A percentile compares a stretch with the other conserved stretches of the same genome.
phyloP scores from a whole-genome alignment of 1,284 basidiomycete species.

The Stygiomarasmius scandens region DNA sequence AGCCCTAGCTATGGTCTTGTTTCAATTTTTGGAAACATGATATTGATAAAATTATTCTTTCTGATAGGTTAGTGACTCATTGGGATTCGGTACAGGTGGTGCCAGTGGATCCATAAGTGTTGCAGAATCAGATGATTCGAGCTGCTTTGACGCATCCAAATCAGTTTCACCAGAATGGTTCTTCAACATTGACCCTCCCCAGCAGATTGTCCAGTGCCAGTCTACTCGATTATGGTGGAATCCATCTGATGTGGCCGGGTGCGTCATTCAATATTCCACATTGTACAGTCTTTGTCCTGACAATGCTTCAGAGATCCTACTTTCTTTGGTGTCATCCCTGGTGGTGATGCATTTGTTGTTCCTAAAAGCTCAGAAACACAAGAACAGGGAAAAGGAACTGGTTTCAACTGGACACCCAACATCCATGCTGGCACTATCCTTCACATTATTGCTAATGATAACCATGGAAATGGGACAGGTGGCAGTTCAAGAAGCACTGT shows the following conservation, averaged over 20 bases:
- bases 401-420: slow-evolving; percentile 70
- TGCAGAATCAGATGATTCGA: slow-evolving; percentile 48
- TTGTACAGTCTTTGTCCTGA: slow-evolving; percentile 4
- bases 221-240: slow-evolving; percentile 68
- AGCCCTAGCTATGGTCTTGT: too few species aligned
- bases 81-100: slow-evolving; percentile 73
- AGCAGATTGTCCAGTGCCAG: slow-evolving; percentile 64
- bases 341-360: slow-evolving; percentile 72
- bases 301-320: slow-evolving; percentile 21
- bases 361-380: slow-evolving; percentile 49
- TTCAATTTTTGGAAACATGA: too few species aligned
- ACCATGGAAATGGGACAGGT: slow-evolving; percentile 64
- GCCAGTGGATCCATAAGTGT: slow-evolving; percentile 69
- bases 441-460: slow-evolving; percentile 66
- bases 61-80: slow-evolving; percentile 68
- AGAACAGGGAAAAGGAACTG: slow-evolving; percentile 46
- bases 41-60: too few species aligned
- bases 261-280: slow-evolving; percentile 21
- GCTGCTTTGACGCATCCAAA: slow-evolving; percentile 58
- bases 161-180: slow-evolving; percentile 56
- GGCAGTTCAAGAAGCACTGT: slow-evolving; percentile 65
- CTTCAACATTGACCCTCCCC: slow-evolving; percentile 61
- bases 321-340: slow-evolving; percentile 77
- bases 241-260: slow-evolving; percentile 56
- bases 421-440: slow-evolving; percentile 66